phyloP scores from a whole-genome alignment of 768 basidiomycete species.

The Auricularia sp. region DNA sequence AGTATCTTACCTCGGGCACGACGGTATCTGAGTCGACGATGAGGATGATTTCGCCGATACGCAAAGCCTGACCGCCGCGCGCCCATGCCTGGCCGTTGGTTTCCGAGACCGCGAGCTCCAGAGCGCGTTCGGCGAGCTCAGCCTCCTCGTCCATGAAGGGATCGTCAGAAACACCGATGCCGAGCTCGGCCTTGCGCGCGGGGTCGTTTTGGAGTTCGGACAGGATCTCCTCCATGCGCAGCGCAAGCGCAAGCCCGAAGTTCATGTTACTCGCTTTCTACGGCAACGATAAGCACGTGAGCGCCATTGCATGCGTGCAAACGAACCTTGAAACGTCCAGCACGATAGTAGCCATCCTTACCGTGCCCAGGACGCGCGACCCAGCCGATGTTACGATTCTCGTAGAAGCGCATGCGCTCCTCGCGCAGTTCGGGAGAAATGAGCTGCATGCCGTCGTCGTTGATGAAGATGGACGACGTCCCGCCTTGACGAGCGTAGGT shows the following conservation, averaged over 20 bases:
- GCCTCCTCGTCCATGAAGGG: constrained; percentile 5
- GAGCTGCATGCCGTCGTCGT: constrained; percentile 31
- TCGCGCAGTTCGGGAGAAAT: constrained; percentile 17
- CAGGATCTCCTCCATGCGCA: constrained; percentile 39
- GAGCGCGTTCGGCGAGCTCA: constrained; percentile 63
- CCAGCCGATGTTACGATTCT: constrained; percentile 18
- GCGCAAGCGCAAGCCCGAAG: constrained; percentile 59
- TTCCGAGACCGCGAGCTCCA: constrained; percentile 68
- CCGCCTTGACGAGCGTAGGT: constrained; percentile 32
- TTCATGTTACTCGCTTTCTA: constrained; percentile 87
- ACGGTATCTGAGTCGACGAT: constrained; percentile 72
- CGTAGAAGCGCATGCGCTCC: constrained; percentile 23
- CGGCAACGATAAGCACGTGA: neutral
- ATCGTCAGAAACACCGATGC: constrained; percentile 21
- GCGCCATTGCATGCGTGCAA: neutral
- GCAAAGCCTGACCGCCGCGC: constrained; percentile 59
- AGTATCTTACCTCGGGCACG: neutral
- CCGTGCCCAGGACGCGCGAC: constrained; percentile 21
- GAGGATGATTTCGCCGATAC: constrained; percentile 71
- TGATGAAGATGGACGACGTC: constrained; percentile 24
- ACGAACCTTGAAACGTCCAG: constrained; percentile 66
- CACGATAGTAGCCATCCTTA: constrained; percentile 44
- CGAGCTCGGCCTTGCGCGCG: neutral
- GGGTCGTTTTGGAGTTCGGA: neutral
- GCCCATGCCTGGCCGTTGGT: constrained; percentile 56